phyloP scores from a whole-genome alignment of 148 eudicot genomes.

The Diospyros kaki region DNA sequence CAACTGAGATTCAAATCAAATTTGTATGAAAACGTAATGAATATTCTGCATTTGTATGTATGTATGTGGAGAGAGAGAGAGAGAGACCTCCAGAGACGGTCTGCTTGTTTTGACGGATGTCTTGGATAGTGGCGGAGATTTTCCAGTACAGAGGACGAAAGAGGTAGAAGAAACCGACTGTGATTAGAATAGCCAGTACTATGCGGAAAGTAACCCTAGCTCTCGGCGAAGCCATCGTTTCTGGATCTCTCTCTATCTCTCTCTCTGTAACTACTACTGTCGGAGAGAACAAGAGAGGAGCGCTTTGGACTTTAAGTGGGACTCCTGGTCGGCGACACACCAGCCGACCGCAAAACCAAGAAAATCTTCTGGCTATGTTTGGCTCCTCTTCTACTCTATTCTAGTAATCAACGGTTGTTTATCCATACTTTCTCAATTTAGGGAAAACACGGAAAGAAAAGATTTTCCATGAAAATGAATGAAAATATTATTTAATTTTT shows the following conservation, averaged over 20 bases:
- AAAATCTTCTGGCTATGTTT: too few species aligned
- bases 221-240: conserved; percentile 34
- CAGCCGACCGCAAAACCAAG: too few species aligned
- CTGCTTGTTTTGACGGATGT: conserved; percentile 46
- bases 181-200: conserved; percentile 16
- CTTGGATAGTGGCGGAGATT: conserved; percentile 56
- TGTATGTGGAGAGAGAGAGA: conserved; percentile 1
- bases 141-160: conserved; percentile 65
- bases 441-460: too few species aligned
- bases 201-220: conserved; percentile 32
- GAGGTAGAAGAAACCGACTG: conserved; percentile 39
- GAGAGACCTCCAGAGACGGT: conserved; percentile 45
- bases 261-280: not conserved
- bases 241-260: not conserved
- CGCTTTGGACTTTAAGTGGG: too few species aligned
- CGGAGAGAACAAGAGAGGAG: not conserved
- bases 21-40: not conserved
- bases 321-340: too few species aligned
- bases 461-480: too few species aligned
- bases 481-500: too few species aligned
- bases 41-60: not conserved
- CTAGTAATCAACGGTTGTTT: too few species aligned
- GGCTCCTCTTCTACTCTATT: too few species aligned
- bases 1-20: conserved; percentile 1
- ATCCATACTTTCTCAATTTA: too few species aligned